Percentiles rank a stretch among this genome's conserved stretches.
These are phyloP conservation scores for Coemansia sp. DNA, from an alignment of 192 early-diverging fungal species.

Conservation along the genomic window DNA sequence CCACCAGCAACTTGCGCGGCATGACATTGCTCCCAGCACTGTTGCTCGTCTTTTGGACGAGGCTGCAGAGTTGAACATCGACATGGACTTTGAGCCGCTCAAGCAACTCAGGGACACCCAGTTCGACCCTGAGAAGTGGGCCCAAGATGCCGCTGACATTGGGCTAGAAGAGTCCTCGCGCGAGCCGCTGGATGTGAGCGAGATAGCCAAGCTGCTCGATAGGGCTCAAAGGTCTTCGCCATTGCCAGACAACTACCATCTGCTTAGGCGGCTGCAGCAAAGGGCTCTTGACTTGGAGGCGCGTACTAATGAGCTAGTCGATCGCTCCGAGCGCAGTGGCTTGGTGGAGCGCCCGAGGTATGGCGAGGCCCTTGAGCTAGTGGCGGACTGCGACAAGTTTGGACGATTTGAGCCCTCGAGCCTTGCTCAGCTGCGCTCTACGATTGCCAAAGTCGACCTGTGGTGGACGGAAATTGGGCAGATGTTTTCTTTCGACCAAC, in stretches of 20 bases:
- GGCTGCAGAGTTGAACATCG: slow-evolving; percentile 13
- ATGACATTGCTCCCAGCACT: not conserved
- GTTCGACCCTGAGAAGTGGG: slow-evolving; percentile 23
- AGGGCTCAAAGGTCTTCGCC: slow-evolving; percentile 41
- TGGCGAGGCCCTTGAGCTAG: slow-evolving; percentile 20
- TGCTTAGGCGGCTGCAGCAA: slow-evolving; percentile 30
- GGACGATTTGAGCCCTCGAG: slow-evolving; percentile 39
- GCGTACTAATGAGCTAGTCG: slow-evolving; percentile 29
- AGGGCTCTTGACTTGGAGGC: slow-evolving; percentile 43
- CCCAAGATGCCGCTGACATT: slow-evolving; percentile 13
- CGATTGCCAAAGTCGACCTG: slow-evolving; percentile 16
- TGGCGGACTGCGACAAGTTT: slow-evolving; percentile 22
- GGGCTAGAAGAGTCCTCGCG: slow-evolving; percentile 8
- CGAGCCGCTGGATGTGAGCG: slow-evolving; percentile 21
- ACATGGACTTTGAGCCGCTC: slow-evolving; percentile 9
- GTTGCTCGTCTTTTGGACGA: slow-evolving; percentile 9
- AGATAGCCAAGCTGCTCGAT: slow-evolving; percentile 40
- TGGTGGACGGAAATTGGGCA: slow-evolving; percentile 25
- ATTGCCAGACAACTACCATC: slow-evolving; percentile 24
- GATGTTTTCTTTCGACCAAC: slow-evolving; percentile 20
- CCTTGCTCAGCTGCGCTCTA: slow-evolving; percentile 14
- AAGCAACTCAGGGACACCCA: slow-evolving; percentile 10
- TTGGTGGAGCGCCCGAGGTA: slow-evolving; percentile 43
- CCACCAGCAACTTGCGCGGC: slow-evolving; percentile 13
- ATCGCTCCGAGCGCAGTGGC: slow-evolving; percentile 20